Evolutionary conservation across 2,329 filamentous ascomycete genomes (phyloP), one percentile per base, ranked within the genome.

Genomic region (Fragosphaeria purpurea): DNA sequence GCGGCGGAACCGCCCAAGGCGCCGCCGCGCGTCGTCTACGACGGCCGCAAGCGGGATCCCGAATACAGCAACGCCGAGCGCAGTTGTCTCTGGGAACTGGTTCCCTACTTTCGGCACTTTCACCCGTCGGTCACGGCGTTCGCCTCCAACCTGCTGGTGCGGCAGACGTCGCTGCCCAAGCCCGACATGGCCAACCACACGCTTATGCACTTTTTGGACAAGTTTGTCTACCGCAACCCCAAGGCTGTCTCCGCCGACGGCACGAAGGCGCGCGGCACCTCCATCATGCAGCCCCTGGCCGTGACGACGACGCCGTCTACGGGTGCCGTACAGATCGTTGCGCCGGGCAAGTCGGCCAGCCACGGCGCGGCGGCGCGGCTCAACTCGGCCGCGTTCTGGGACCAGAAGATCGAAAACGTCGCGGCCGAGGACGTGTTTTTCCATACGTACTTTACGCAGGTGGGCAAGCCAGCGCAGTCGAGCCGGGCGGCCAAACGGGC

Each of bases 161-260:
- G 82, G 53, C 77, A 83, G 57, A 76, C 81, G 47, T 82, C 88
- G 65, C 83, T 87, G 53, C 81, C 86, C 55, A 97, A 97, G 67
- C 90, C 93, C 0, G 93, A 98, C 60, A 75, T 96, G 47, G 84
- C 86, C 12, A 83, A 88, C 52, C 91, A 97, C 65, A 93, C 88
- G 1, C 77, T 98, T 46, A 93, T 93, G 62, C 86, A 94, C 65
- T 98, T 98, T 75, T 75, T 98, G 52, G 93, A 98, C 69, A 90
- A 94, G 59, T 98, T 98, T 66, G 88, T 95, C n/a, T 98, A 97
- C 75, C 85, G 88, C 58, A 95, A 93, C 60, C 83, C 91, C 55
- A 95, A 95, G 73, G 73, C 82, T 4, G 77, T 76, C 12, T 74
- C 79, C 47, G 67, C 73, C 35, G 48, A 41, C 34, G 48, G 40